Evolutionary conservation across 2,329 filamentous ascomycete genomes (phyloP), one percentile per base, ranked within the genome.

Genomic region (Xylariomycetidae sp.): DNA sequence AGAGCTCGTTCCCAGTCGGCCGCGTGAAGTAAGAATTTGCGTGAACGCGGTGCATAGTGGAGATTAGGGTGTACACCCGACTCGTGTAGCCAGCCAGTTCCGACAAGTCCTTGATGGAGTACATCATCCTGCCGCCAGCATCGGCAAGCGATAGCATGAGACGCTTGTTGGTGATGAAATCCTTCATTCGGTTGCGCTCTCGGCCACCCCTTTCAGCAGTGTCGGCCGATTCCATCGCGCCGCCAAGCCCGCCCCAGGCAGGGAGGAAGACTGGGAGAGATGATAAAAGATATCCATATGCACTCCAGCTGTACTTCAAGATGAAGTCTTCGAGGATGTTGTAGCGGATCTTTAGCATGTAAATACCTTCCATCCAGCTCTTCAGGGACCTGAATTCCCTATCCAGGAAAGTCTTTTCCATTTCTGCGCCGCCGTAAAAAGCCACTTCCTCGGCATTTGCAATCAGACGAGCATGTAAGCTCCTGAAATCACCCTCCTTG

Each of bases 301-400:
- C 92, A 44, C 89, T 97, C 92, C 92, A 98, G 45, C 88, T 92
- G 58, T 98, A 98, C 59, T 98, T 98, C 39, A 98, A 69, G 30
- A 98, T 88, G 53, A 98, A 95, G 58, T 98, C 92, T 57, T 98
- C 92, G 1, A 98, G 79, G 68, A 98, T 98, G 58, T 97, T 98
- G 67, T 98, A 98, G 12, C 88, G 82, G 46, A 98, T 95, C 63
- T 96, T 96, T 46, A 97, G 80, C 60, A 88, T 89, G 63, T 98
- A 98, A 45, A 98, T 96, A 27, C 87, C 84, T 58, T 98, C 92
- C 90, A 98, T 97, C 86, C 89, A 96, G 43, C 78, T 82, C 61
- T 92, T 92, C 17, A 98, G 70, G 29, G 90, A 92, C 58, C 83
- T 87, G 68, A 96, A 98, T 49, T 94, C 89, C 53, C 80, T 83